Percentiles rank a stretch among this genome's conserved stretches.
Conservation (phyloP, 2,329 filamentous ascomycete genomes). For the Diaporthe longicolla region DNA sequence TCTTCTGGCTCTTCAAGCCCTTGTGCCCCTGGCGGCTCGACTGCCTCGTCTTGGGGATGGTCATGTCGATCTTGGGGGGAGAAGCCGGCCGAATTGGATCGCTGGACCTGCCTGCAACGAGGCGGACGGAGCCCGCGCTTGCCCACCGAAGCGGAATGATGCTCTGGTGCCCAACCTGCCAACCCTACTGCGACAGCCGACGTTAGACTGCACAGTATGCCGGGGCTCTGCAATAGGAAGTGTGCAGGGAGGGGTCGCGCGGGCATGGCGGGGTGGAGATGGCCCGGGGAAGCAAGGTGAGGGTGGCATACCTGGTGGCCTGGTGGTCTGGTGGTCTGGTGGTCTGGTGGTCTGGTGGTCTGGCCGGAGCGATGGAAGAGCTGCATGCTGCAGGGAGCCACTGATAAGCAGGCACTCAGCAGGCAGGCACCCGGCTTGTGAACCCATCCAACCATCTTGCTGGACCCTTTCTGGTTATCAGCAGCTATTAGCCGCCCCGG, state of each 20-base stretch:
- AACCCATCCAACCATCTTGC: not conserved
- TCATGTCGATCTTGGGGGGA: constrained; percentile 20
- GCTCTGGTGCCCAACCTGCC: constrained; percentile 39
- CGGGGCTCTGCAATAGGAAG: constrained; percentile 11
- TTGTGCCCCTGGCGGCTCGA: not conserved
- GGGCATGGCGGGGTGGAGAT: constrained; percentile 22
- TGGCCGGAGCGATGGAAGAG: constrained; percentile 22
- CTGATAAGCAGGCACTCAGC: not conserved
- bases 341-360: not conserved
- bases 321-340: no score
- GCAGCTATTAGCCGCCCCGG: not conserved
- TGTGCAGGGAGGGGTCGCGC: not conserved
- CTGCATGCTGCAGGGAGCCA: constrained; percentile 30
- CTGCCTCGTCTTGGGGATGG: constrained; percentile 15
- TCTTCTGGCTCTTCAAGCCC: not conserved
- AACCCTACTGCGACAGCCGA: constrained; percentile 3
- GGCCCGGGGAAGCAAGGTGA: not conserved
- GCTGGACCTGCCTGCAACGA: constrained; percentile 14
- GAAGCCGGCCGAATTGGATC: constrained; percentile 31
- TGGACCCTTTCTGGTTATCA: not conserved
- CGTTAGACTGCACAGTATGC: not conserved
- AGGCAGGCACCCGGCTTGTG: not conserved
- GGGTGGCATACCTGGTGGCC: not conserved
- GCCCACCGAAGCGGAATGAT: constrained; percentile 8
- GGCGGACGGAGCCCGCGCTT: constrained; percentile 5